Evolutionary conservation across 352 stramenopile genomes (phyloP).

Genomic region (Phytophthora capsici): DNA sequence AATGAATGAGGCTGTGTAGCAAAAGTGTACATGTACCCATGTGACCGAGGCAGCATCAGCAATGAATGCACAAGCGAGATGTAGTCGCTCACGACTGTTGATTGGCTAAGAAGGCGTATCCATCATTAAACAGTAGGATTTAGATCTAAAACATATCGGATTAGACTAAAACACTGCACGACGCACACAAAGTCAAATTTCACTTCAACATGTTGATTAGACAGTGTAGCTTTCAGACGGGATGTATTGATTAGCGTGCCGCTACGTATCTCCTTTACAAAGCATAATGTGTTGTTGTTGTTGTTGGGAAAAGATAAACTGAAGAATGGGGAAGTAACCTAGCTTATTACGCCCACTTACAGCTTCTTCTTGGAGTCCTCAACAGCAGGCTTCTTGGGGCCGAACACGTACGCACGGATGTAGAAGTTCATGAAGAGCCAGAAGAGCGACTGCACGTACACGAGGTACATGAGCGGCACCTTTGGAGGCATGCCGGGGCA

Average conservation of each 20-base stretch:
- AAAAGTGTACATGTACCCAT: no score
- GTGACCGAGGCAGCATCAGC: constrained; percentile 16
- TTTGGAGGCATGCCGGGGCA: constrained; percentile 70
- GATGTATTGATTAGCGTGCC: constrained; percentile 31
- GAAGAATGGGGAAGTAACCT: constrained; percentile 19
- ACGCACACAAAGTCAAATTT: no score
- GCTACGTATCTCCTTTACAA: constrained; percentile 26
- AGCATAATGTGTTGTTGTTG: constrained; percentile 6
- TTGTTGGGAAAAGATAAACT: constrained; percentile 9
- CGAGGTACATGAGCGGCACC: constrained; percentile 89
- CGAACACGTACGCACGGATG: constrained; percentile 90
- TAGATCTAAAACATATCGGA: not conserved
- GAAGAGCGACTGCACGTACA: constrained; percentile 96
- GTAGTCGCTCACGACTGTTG: constrained; percentile 14
- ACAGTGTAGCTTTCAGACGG: constrained; percentile 19
- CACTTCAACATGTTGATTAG: no score
- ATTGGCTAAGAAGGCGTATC: constrained; percentile 6
- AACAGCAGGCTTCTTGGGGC: constrained; percentile 41
- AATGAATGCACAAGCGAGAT: constrained; percentile 14
- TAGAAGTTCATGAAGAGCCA: constrained; percentile 97
- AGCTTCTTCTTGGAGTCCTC: constrained; percentile 47
- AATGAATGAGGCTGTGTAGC: constrained; percentile 1
- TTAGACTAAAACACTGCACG: no score
- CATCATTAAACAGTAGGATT: no score
- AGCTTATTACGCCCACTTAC: constrained; percentile 24